phyloP scores from a whole-genome alignment of 73 alveolate genomes.

The Tetrahymena borealis region DNA sequence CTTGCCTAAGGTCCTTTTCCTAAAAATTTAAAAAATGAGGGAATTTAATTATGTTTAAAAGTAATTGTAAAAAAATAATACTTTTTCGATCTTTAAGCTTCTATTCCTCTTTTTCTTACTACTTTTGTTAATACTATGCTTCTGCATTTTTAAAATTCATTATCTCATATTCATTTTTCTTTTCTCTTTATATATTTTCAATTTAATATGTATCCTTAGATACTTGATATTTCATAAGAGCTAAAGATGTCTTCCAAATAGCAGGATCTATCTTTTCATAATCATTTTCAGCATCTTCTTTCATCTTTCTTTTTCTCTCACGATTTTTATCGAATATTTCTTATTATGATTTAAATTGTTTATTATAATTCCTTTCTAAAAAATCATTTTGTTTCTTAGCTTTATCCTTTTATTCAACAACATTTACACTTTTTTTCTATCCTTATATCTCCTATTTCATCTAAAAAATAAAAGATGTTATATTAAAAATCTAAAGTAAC shows the following conservation, averaged over 20 bases:
- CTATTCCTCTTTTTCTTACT: background rate
- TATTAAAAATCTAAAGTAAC: background rate
- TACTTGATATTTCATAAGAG: background rate
- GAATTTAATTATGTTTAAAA: no score
- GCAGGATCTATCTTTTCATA: background rate
- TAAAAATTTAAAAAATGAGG: background rate
- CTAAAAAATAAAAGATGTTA: background rate
- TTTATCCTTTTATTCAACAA: background rate
- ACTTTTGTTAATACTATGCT: background rate
- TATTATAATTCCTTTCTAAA: background rate
- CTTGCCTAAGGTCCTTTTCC: background rate
- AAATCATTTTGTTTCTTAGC: background rate
- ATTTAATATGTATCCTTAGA: background rate
- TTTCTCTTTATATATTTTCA: background rate
- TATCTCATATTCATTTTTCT: background rate
- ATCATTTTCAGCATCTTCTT: background rate
- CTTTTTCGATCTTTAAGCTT: background rate
- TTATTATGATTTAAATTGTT: background rate
- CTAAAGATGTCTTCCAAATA: background rate
- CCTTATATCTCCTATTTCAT: background rate
- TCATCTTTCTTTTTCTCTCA: background rate
- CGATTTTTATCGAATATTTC: background rate
- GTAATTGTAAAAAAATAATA: background rate
- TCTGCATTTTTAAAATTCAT: background rate
- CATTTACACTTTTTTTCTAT: background rate